A percentile compares a stretch with the other conserved stretches of the same genome.
phyloP scores from a whole-genome alignment of 2,329 filamentous ascomycete species.

The Alternaria alternata region DNA sequence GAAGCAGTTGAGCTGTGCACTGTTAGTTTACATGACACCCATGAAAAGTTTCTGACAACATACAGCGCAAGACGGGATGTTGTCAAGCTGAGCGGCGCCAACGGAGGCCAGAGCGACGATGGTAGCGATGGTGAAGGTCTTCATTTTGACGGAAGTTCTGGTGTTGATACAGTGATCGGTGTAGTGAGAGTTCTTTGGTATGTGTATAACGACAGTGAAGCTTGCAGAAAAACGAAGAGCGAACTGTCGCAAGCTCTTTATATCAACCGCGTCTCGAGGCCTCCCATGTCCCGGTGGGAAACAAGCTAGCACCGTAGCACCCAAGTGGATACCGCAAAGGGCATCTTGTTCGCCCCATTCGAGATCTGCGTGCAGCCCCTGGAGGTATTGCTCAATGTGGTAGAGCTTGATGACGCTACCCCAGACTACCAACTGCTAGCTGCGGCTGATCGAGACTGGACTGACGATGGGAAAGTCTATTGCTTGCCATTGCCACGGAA shows the following conservation, averaged over 20 bases:
- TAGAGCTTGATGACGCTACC: conserved; percentile 18
- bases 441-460: conserved; percentile 15
- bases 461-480: conserved; percentile 17
- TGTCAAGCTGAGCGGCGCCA: conserved; percentile 56
- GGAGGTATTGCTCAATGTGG: conserved; percentile 20
- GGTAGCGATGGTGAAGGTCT: conserved; percentile 49
- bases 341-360: conserved; percentile 16
- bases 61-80: conserved; percentile 59
- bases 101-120: conserved; percentile 55
- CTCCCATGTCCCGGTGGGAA: conserved; percentile 16
- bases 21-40: conserved; percentile 24
- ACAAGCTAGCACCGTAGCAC: conserved; percentile 25
- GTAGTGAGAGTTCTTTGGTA: conserved; percentile 23
- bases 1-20: conserved; percentile 57
- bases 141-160: conserved; percentile 43
- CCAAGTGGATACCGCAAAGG: conserved; percentile 13
- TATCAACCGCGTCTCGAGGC: conserved; percentile 21
- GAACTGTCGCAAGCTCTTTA: conserved; percentile 27
- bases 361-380: conserved; percentile 26
- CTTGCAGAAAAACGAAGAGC: conserved; percentile 9
- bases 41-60: conserved; percentile 19
- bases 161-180: conserved; percentile 14
- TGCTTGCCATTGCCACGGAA: neutral
- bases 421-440: conserved; percentile 15
- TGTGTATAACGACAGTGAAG: conserved; percentile 25